phyloP scores from a whole-genome alignment of 2,329 filamentous ascomycete genomes.

The Paracoccidioides brasiliensis region DNA sequence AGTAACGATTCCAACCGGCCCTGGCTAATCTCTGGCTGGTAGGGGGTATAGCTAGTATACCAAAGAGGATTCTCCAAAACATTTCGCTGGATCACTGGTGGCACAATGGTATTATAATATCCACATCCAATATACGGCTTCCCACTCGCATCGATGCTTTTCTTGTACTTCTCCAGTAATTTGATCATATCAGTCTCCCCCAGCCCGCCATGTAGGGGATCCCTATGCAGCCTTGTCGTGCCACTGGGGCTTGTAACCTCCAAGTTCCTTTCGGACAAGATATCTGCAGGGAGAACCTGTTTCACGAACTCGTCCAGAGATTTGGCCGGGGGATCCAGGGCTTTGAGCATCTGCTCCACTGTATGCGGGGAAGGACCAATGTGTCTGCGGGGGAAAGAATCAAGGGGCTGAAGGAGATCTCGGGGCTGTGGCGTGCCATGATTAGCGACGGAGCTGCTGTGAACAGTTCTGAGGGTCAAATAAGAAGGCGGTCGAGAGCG shows the following conservation, averaged over 20 bases:
- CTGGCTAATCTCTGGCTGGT: slow-evolving; percentile 95
- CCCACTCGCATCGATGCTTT: slow-evolving; percentile 48
- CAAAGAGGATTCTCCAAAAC: slow-evolving; percentile 85
- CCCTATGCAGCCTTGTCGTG: slow-evolving; percentile 28
- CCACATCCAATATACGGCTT: slow-evolving; percentile 68
- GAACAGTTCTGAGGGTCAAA: slow-evolving; percentile 40
- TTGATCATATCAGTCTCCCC: slow-evolving; percentile 33
- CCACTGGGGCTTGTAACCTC: slow-evolving; percentile 39
- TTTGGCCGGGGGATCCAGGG: slow-evolving; percentile 58
- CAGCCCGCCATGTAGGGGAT: slow-evolving; percentile 32
- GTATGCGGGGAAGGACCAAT: slow-evolving; percentile 67
- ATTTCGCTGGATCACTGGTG: slow-evolving; percentile 84
- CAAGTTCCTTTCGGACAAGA: slow-evolving; percentile 55
- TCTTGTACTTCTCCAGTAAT: slow-evolving; percentile 28
- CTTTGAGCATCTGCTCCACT: slow-evolving; percentile 64
- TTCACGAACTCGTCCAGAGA: slow-evolving; percentile 71
- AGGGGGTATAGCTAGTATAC: slow-evolving; percentile 97
- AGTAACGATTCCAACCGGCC: slow-evolving; percentile 81
- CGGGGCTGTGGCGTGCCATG: slow-evolving; percentile 44
- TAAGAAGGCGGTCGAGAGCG: slow-evolving; percentile 10
- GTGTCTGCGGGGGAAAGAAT: slow-evolving; percentile 65
- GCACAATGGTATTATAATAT: slow-evolving; percentile 77
- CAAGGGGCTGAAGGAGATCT: slow-evolving; percentile 34
- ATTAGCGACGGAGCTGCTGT: slow-evolving; percentile 82
- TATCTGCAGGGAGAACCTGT: slow-evolving; percentile 69